Evolutionary conservation across 2,329 filamentous ascomycete genomes (phyloP).

Genomic region (Aspergillus alliaceus): DNA sequence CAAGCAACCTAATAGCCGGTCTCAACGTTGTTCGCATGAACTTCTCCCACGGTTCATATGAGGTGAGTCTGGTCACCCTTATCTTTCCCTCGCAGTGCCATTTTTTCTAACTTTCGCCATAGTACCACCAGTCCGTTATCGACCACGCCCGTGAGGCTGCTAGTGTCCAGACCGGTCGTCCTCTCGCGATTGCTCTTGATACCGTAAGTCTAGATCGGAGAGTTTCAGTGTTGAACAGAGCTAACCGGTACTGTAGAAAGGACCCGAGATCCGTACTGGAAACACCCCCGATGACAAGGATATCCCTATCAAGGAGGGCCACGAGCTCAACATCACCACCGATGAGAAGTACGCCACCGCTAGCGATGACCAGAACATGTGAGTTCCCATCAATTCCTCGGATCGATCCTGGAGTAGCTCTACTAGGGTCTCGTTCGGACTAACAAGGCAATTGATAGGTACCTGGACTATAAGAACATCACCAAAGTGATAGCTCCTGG

Average conservation of each 20-base stretch:
- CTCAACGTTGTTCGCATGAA: conserved; percentile 99
- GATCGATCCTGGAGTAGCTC: neutral
- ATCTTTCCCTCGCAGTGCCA: neutral
- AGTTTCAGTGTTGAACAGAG: neutral
- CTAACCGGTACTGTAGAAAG: conserved; percentile 54
- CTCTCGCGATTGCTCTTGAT: conserved; percentile 90
- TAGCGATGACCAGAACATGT: conserved; percentile 93
- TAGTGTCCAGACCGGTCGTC: conserved; percentile 73
- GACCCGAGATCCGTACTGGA: conserved; percentile 83
- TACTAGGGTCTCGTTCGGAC: neutral
- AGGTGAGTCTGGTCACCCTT: conserved; percentile 43
- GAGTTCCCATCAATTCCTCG: conserved; percentile 34
- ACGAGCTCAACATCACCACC: conserved; percentile 92
- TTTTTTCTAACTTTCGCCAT: neutral
- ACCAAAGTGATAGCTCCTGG: conserved; percentile 93
- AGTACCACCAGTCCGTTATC: conserved; percentile 98
- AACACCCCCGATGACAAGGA: conserved; percentile 71
- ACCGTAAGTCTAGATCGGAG: conserved; percentile 56
- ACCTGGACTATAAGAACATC: conserved; percentile 99
- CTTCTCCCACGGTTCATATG: conserved; percentile 93
- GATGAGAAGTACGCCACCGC: conserved; percentile 86
- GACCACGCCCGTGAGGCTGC: conserved; percentile 91
- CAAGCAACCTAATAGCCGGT: conserved; percentile 59
- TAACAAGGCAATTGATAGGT: conserved; percentile 55
- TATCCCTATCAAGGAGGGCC: conserved; percentile 78